Base-by-base conservation (phyloP, 805 yeast genomes). In the Tetrapisispora taiwanensis region DNA sequence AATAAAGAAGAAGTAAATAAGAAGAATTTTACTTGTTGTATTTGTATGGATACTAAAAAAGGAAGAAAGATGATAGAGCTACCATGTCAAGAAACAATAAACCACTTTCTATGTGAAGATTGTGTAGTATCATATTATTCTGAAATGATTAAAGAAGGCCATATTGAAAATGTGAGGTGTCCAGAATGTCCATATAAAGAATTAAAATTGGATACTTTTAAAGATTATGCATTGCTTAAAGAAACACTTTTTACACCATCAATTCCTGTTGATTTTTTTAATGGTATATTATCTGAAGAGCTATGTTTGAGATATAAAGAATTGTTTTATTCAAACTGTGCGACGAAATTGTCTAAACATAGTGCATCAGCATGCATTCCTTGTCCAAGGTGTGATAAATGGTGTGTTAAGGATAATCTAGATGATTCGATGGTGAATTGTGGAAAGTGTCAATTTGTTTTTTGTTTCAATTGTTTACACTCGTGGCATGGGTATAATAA, bases 401-500 rank as follows among this genome's bases (percentile, higher is more conserved):
- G 71, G 65, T 69, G 78, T 24, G 66, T 77, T 30, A 60, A 78
- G 39, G 69, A 69, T 18, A 67, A 75, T 48, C 57, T 67, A 14
- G 69, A 68, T 44, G 76, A 73, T 8, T 57, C 68, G 8, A 59
- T 79, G 44, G 66, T 75, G 3, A 65, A 71, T 17, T 79, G 85
- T 52, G 60, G 67, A 0, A 47, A 55, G 4, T 79, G 84, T 54
- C 57, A 60, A 10, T 67, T 71, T 49, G 78, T 79, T 0, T 79
- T 77, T 49, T 79, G 85, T 52, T 66, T 67, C 47, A 67, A 66
- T 24, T 79, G 85, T 56, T 58, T 68, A 6, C 78, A 72, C 49
- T 74, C 82, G 3, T 79, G 81, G 78, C 85, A 79, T 58, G 81
- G 82, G 1, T 63, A 65, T 14, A 65, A 63, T 41, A 71, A 72